phyloP scores from a whole-genome alignment of 352 stramenopile genomes.

The Phytopythium boreale region DNA sequence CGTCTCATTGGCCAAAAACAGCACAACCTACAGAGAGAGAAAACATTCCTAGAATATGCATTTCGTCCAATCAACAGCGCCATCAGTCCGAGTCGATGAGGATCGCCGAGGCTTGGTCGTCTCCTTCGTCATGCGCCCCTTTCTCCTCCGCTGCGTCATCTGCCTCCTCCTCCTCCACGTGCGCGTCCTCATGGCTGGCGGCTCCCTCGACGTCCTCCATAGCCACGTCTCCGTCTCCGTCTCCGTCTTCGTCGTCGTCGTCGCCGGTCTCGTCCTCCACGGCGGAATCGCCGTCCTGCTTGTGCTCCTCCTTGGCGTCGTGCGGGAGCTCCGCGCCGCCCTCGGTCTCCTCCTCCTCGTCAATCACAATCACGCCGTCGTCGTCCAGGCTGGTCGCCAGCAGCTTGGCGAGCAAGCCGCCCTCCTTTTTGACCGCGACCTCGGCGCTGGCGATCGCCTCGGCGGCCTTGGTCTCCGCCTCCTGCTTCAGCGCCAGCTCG shows the following conservation, averaged over 20 bases:
- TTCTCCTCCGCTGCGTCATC: not conserved
- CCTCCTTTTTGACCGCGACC: conserved; percentile 24
- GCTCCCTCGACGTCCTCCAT: conserved; percentile 19
- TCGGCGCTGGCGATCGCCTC: conserved; percentile 3
- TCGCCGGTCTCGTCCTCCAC: conserved; percentile 25
- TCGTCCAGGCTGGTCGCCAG: conserved; percentile 47
- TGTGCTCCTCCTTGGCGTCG: conserved; percentile 12
- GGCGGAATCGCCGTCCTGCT: conserved; percentile 16
- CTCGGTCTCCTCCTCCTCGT: conserved; percentile 45
- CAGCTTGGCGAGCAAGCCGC: conserved; percentile 44
- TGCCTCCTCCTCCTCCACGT: not conserved
- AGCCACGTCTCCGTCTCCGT: conserved; percentile 18
- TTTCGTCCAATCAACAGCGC: not conserved
- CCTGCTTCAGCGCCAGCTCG: conserved; percentile 32
- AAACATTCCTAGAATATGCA: not conserved
- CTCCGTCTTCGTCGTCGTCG: conserved; percentile 34
- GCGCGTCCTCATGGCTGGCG: conserved; percentile 11
- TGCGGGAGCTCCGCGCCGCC: conserved; percentile 14
- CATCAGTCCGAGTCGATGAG: not conserved
- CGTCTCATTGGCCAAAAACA: not conserved
- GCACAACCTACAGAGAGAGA: not conserved
- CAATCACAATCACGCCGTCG: conserved; percentile 50
- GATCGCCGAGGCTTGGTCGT: not conserved
- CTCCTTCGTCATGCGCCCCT: not conserved
- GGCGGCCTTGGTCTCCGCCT: conserved; percentile 8